A percentile compares a stretch with the other conserved stretches of the same genome.
Evolutionary conservation across 495 filamentous ascomycete genomes (phyloP).

Genomic region (Lichenothelia convexa): DNA sequence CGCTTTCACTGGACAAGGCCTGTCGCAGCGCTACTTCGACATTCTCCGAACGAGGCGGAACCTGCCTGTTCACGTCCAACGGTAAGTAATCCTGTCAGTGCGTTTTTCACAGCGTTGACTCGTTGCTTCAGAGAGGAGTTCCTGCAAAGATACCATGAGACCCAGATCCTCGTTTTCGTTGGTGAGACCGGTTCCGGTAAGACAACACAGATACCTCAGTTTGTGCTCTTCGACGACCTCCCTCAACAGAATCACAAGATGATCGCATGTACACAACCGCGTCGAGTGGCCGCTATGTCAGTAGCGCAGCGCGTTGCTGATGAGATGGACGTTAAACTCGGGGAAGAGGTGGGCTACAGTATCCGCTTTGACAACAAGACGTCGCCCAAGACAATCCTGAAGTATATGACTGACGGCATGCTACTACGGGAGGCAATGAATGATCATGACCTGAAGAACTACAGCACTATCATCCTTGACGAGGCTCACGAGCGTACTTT

Average conservation of each 20-base stretch:
- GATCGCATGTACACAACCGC: constrained; percentile 94
- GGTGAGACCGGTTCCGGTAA: constrained; percentile 99
- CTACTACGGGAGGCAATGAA: constrained; percentile 94
- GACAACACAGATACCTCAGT: constrained; percentile 97
- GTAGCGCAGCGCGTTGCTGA: constrained; percentile 95
- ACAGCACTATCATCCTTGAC: constrained; percentile 96
- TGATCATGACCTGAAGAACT: constrained; percentile 74
- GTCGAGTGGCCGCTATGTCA: constrained; percentile 96
- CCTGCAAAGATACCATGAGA: constrained; percentile 73
- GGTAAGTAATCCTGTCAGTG: constrained; percentile 30
- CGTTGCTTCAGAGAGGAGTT: constrained; percentile 63
- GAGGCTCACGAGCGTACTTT: constrained; percentile 94
- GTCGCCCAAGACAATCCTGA: constrained; percentile 73
- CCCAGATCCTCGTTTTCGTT: constrained; percentile 93
- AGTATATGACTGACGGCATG: constrained; percentile 99
- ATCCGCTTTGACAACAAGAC: constrained; percentile 98
- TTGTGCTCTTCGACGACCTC: constrained; percentile 90
- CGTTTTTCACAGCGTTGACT: constrained; percentile 4
- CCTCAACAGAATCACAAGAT: constrained; percentile 71
- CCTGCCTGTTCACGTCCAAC: constrained; percentile 77
- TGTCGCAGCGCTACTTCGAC: constrained; percentile 70
- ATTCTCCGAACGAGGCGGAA: constrained; percentile 71
- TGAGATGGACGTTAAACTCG: constrained; percentile 86
- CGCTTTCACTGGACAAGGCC: constrained; percentile 57
- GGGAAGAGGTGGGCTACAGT: constrained; percentile 95